phyloP scores from a whole-genome alignment of 106 monocot species.

The Dioscorea zingiberensis region DNA sequence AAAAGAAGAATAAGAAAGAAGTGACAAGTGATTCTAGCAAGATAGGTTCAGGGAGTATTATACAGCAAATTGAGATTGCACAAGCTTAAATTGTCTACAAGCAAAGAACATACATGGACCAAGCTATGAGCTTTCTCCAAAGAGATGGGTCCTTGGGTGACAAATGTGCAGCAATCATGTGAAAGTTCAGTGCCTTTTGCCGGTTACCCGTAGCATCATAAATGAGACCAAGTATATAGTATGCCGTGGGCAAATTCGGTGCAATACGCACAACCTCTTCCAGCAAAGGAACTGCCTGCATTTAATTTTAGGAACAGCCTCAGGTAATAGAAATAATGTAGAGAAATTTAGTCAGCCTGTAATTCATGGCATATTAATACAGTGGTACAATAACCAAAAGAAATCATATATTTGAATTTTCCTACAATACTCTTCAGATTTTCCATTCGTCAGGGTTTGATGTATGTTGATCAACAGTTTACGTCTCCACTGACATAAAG shows the following conservation, averaged over 20 bases:
- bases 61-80: background rate
- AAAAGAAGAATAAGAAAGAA: too few relatives aligned
- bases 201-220: conserved; percentile 61
- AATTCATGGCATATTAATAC: background rate
- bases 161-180: conserved; percentile 84
- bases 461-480: too few relatives aligned
- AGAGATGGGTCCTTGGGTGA: conserved; percentile 81
- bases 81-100: background rate
- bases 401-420: background rate
- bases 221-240: conserved; percentile 77
- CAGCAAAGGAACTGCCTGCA: conserved; percentile 73
- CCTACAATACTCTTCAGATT: too few relatives aligned
- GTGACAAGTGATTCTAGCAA: too few relatives aligned
- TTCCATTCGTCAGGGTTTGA: too few relatives aligned
- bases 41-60: too few relatives aligned
- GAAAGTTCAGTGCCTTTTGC: conserved; percentile 71
- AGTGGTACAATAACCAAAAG: background rate
- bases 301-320: conserved; percentile 1
- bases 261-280: conserved; percentile 75
- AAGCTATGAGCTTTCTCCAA: conserved; percentile 83
- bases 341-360: background rate
- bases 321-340: background rate
- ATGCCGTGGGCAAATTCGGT: conserved; percentile 72
- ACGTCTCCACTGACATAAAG: too few relatives aligned
- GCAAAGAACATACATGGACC: conserved; percentile 67